Evolutionary conservation across 2,329 filamentous ascomycete genomes (phyloP), one percentile per base, ranked within the genome.

Genomic region (Calonectria fujianensis): DNA sequence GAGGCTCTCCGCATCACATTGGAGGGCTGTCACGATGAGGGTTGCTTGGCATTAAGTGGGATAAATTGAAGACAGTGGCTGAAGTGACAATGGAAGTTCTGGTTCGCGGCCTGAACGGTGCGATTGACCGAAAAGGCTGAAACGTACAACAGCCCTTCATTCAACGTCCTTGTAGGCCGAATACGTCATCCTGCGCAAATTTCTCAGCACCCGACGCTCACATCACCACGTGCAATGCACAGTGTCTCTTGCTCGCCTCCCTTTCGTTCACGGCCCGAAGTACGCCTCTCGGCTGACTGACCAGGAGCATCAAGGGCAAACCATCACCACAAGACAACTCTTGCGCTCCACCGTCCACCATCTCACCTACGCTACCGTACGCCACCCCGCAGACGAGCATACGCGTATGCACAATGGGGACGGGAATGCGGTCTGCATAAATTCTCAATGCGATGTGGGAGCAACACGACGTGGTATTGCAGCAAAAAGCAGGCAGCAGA

Each of bases 361-460:
- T 41, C 57, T 63, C 57, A 41, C 57, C 57, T 63, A 41, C 57
- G 57, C 57, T 63, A 63, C 35, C 57, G 57, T 18, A 27, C 57
- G 57, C 57, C 57, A 63, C 57, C 57, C 57, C 57, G 57, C 57
- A 63, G 24, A 29, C 37, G 27, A 37, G 37, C 57, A 63, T 63
- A 63, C 57, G 57, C 57, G 57, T 63, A 63, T 63, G 35, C 35
- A 29, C 57, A 57, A 35, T n/a, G 18, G 11, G 24, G 24, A 20
- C n/a, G 11, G 35, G 24, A 16, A 27, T 27, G 27, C 35, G 18
- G 57, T 24, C 16, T 27, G 35, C 57, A 41, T 29, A 41, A 13
- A 24, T 41, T 7, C n/a, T 57, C 16, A 27, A 16, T 24, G 13
- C 41, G 35, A 31, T 31, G 14, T 63, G 35, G 39, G 24, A 61